Evolutionary conservation across 73 alveolate genomes (phyloP), one percentile per base, ranked within the genome.

Genomic region (Blepharisma japonicum): DNA sequence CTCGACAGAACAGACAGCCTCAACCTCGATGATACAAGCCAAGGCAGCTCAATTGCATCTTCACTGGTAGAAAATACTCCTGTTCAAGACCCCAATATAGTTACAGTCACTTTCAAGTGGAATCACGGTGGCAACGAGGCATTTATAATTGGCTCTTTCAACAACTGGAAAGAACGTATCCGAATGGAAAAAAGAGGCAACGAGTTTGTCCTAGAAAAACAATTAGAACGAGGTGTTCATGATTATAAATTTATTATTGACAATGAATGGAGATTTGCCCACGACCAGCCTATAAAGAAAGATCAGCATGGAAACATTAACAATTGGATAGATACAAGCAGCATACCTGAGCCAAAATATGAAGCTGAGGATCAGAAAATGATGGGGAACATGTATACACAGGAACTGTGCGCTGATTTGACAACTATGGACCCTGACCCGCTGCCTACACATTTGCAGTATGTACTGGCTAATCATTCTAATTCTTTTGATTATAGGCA

Each of bases 261-360:
- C 79, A 94, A 90, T 20, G 96, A 96, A 67, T 96, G 99, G 98
- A 83, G 98, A 54, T 96, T 91, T 78, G 96, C 99, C 6, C 98
- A 98, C 6, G 99, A 96, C 55, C 92, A 96, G 77, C 97, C 95
- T 8, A 92, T 97, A 39, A 55, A 70, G 39, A 78, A 85, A 46
- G 98, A 91, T 77, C 85, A 81, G 32, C 42, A 81, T 20, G 99
- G 97, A 27, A 94, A 94, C 79, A 90, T 90, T 25, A 93, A 93
- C 71, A 93, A 93, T 79, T 82, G 82, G 68, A 87, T 93, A 46
- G 98, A 93, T 68, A 84, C 94, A 6, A 87, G 92, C 47, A 39
- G 50, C 14, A 14, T 8, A 7, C 74, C 74, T 14, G 74, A 61
- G 23, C 49, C 74, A 61, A 61, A 8, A 45, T 53, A 20, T 53